phyloP scores from a whole-genome alignment of 2,329 filamentous ascomycete species.

The Pyrenochaeta sp. region DNA sequence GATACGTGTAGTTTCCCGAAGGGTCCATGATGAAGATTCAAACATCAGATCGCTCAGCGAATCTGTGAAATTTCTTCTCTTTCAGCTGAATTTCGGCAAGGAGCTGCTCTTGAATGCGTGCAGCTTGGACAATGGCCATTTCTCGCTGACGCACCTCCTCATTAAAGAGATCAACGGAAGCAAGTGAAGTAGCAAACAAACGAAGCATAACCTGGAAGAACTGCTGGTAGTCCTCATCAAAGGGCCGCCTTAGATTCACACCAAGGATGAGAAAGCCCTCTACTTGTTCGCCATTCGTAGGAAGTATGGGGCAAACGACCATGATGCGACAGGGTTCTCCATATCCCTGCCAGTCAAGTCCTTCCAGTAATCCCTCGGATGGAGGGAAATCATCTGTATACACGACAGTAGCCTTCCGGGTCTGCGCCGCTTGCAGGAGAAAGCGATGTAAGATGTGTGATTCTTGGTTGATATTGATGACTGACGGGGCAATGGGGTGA shows the following conservation, averaged over 20 bases:
- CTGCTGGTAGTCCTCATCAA: slow-evolving; percentile 50
- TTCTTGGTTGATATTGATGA: slow-evolving; percentile 34
- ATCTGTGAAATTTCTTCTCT: slow-evolving; percentile 47
- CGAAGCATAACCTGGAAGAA: slow-evolving; percentile 49
- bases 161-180: slow-evolving; percentile 52
- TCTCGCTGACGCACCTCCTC: slow-evolving; percentile 48
- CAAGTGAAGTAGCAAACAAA: slow-evolving; percentile 49
- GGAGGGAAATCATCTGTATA: slow-evolving; percentile 39
- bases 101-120: slow-evolving; percentile 45
- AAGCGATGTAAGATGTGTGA: slow-evolving; percentile 29
- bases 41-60: slow-evolving; percentile 51
- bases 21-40: slow-evolving; percentile 52
- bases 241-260: slow-evolving; percentile 49
- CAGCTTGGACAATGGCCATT: slow-evolving; percentile 42
- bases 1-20: slow-evolving; percentile 48
- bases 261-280: slow-evolving; percentile 53
- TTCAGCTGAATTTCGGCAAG: slow-evolving; percentile 46
- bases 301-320: slow-evolving; percentile 49
- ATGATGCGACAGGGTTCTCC: slow-evolving; percentile 45
- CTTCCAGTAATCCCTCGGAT: slow-evolving; percentile 30
- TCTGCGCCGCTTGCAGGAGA: slow-evolving; percentile 35
- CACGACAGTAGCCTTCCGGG: slow-evolving; percentile 38
- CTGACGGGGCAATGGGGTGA: slow-evolving; percentile 36
- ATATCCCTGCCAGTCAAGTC: slow-evolving; percentile 45
- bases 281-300: slow-evolving; percentile 43